Percentiles rank a stretch among this genome's conserved stretches.
Conservation (phyloP, 2,329 filamentous ascomycete genomes). For the Fusarium nelsonii region DNA sequence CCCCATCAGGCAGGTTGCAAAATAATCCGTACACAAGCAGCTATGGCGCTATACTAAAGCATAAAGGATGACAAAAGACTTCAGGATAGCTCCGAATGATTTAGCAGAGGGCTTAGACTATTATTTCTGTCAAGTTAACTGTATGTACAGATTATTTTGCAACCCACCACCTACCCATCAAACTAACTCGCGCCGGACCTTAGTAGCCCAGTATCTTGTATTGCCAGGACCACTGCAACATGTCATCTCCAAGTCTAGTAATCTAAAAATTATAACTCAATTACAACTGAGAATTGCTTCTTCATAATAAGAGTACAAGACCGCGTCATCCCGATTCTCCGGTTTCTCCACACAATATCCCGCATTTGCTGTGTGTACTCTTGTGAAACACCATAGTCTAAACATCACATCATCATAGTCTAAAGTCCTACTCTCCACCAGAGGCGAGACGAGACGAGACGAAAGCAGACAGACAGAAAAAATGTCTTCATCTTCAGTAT, state of each 20-base stretch:
- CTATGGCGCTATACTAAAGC: too few relatives aligned
- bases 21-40: too few relatives aligned
- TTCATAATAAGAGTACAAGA: not conserved
- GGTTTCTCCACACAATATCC: constrained; percentile 34
- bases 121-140: too few relatives aligned
- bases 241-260: not conserved
- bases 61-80: too few relatives aligned
- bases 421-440: not conserved
- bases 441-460: not conserved
- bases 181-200: constrained; percentile 21
- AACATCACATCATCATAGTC: constrained; percentile 22
- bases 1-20: not conserved
- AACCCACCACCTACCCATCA: not conserved
- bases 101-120: too few relatives aligned
- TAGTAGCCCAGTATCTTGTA: constrained; percentile 14
- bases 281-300: not conserved
- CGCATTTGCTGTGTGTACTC: not conserved
- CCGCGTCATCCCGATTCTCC: constrained; percentile 18
- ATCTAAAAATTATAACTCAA: not conserved
- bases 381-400: constrained; percentile 12
- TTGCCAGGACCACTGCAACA: constrained; percentile 2
- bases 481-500: constrained; percentile 31
- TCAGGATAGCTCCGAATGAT: too few relatives aligned
- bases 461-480: not conserved
- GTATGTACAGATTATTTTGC: too few relatives aligned